Conservation (phyloP, 1,284 basidiomycete genomes). For the Trametes hirsuta region DNA sequence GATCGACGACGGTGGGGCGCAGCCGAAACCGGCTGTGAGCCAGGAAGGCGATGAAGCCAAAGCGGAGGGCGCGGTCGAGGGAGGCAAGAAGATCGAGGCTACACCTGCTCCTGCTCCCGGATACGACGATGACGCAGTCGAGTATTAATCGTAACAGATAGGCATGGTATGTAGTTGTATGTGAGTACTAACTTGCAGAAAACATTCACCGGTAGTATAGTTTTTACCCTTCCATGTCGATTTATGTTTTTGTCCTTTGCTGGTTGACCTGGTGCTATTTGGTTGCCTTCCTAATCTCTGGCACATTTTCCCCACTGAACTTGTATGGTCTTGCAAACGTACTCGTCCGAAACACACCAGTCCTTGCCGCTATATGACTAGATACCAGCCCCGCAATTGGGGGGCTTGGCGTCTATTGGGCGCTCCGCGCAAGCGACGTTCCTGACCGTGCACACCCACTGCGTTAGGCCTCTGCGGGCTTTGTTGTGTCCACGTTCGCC, state of each 20-base stretch:
- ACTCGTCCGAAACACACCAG: no score
- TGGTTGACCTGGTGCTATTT: no score
- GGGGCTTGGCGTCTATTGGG: no score
- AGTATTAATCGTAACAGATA: slow-evolving; percentile 44
- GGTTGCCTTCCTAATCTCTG: no score
- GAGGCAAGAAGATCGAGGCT: slow-evolving; percentile 36
- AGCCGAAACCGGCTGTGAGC: not conserved
- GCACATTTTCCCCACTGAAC: no score
- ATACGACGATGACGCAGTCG: slow-evolving; percentile 64
- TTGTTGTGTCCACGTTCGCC: not conserved
- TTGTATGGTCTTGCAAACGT: no score
- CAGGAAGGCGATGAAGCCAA: slow-evolving; percentile 22
- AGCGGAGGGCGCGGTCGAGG: slow-evolving; percentile 8
- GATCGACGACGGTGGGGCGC: slow-evolving; percentile 29
- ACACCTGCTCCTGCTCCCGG: slow-evolving; percentile 43
- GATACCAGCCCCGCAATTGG: no score
- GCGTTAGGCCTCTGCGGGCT: not conserved
- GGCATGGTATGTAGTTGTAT: not conserved
- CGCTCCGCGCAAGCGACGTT: not conserved
- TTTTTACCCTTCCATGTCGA: no score
- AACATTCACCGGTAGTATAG: no score
- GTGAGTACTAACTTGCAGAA: not conserved
- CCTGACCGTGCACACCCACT: slow-evolving; percentile 8
- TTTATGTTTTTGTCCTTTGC: no score
- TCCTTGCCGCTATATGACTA: no score